Evolutionary conservation across 495 filamentous ascomycete genomes (phyloP), one percentile per base, ranked within the genome.

Genomic region (Poronia punctata): DNA sequence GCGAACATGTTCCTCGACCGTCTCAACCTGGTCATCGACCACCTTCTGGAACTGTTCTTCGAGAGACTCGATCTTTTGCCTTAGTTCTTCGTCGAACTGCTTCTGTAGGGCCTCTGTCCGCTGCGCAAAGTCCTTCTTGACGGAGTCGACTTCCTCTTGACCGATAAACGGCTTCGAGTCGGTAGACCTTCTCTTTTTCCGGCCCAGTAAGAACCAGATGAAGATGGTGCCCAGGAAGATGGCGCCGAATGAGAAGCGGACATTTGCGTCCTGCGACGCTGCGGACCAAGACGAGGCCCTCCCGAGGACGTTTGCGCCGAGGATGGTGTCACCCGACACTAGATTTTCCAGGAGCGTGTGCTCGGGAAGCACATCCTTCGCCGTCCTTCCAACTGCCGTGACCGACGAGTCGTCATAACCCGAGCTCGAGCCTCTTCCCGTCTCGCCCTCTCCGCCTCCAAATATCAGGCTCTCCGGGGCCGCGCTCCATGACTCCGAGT

Each of bases 31-130:
- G 11, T 34, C 43, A 7, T 21, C 25, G 15, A 39, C 19, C 11
- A 28, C 28, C n/a, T 35, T 17, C 29, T 46, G 36, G 22, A 46
- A 46, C 22, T 36, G 35, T 23, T 39, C 43, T 29, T 46, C 35
- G 26, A 46, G 27, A 29, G 19, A 11, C 11, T 26, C 35, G n/a
- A 30, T 14, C 1, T 40, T 26, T 9, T 38, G 15, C 22, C 26
- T 38, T 17, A 46, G 22, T 9, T 25, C 35, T 25, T 38, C 33
- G 8, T 30, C 17, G 12, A 40, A 37, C 23, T 40, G 36, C 24
- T 40, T 28, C 24, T 40, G 16, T 8, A 46, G 16, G 5, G 30
- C 29, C 24, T 39, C 36, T 19, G 31, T 40, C 30, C 27, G 31
- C 7, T 40, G 43, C 7, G 35, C 25, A 26, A 34, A 40, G 26